Percentiles rank a stretch among this genome's conserved stretches.
These are phyloP conservation scores for Celoporthe dispersa DNA, from an alignment of 2,329 filamentous ascomycete genomes.

Conservation along the genomic window DNA sequence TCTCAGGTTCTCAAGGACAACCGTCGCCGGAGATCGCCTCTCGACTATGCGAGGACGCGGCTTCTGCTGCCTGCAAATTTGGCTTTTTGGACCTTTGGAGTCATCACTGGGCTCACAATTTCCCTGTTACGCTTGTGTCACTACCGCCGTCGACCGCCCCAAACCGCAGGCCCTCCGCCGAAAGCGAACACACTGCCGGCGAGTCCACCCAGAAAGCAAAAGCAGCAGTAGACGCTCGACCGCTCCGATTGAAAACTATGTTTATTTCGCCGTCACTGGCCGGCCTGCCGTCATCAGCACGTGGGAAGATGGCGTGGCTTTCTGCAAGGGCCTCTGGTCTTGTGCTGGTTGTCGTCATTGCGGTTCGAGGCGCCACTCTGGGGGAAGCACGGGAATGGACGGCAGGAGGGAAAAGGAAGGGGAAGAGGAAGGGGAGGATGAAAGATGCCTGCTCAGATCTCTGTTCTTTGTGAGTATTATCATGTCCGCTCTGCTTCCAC, in stretches of 20 bases:
- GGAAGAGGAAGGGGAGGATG: not conserved
- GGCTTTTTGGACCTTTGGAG: slow-evolving; percentile 44
- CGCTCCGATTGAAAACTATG: slow-evolving; percentile 49
- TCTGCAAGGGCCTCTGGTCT: slow-evolving; percentile 18
- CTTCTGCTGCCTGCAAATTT: slow-evolving; percentile 47
- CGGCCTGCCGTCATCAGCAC: slow-evolving; percentile 8
- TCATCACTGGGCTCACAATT: slow-evolving; percentile 42
- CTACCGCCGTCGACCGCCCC: slow-evolving; percentile 5
- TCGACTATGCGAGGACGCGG: slow-evolving; percentile 24
- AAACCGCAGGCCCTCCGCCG: slow-evolving; percentile 3
- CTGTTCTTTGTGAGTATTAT: slow-evolving; percentile 39
- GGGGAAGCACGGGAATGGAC: slow-evolving; percentile 7
- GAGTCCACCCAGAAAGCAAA: not conserved
- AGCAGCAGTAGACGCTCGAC: slow-evolving; percentile 21
- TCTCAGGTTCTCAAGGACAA: slow-evolving; percentile 47
- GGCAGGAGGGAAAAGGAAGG: slow-evolving; percentile 8
- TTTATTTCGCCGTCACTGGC: slow-evolving; percentile 36
- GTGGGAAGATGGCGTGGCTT: not conserved
- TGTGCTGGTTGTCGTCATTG: slow-evolving; percentile 34
- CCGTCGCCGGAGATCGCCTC: slow-evolving; percentile 32
- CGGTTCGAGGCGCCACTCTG: slow-evolving; percentile 26
- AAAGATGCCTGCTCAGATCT: slow-evolving; percentile 40
- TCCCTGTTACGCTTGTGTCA: slow-evolving; percentile 19
- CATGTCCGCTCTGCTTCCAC: slow-evolving; percentile 24
- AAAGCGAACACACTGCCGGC: not conserved